Conservation (phyloP, 2,329 filamentous ascomycete species). For the Fusarium goolgardi region DNA sequence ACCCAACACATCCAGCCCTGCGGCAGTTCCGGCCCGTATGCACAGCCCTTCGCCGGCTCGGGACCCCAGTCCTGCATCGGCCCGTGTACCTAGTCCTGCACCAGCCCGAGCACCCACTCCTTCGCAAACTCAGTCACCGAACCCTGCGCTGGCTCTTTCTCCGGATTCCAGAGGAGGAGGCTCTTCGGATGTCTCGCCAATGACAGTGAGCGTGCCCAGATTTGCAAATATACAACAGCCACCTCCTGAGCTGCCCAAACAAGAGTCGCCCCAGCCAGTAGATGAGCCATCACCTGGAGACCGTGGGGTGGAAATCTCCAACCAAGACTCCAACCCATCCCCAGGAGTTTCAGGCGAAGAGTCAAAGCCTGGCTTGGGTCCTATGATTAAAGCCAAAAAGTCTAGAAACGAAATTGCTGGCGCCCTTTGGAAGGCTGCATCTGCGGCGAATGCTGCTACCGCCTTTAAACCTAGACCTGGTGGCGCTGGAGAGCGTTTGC, state of each 20-base stretch:
- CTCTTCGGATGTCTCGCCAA: slow-evolving; percentile 43
- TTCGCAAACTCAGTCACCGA: slow-evolving; percentile 11
- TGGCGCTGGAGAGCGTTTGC: slow-evolving; percentile 83
- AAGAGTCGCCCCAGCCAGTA: slow-evolving; percentile 13
- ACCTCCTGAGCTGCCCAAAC: slow-evolving; percentile 39
- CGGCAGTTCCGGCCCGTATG: slow-evolving; percentile 12
- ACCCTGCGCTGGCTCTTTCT: slow-evolving; percentile 11
- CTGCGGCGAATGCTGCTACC: slow-evolving; percentile 60
- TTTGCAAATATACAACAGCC: slow-evolving; percentile 27
- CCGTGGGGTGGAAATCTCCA: slow-evolving; percentile 38
- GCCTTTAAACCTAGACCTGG: slow-evolving; percentile 88
- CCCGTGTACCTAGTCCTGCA: slow-evolving; percentile 12
- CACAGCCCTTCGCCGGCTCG: slow-evolving; percentile 6
- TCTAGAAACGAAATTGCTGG: slow-evolving; percentile 79
- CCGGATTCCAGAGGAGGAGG: slow-evolving; percentile 30
- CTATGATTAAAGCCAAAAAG: slow-evolving; percentile 88
- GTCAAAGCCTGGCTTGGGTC: slow-evolving; percentile 66
- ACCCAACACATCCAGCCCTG: slow-evolving; percentile 1
- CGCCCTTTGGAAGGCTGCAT: slow-evolving; percentile 79
- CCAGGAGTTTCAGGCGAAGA: slow-evolving; percentile 25
- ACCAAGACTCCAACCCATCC: slow-evolving; percentile 14
- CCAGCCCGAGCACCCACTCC: slow-evolving; percentile 13
- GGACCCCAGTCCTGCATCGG: slow-evolving; percentile 12
- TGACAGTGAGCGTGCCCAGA: slow-evolving; percentile 42
- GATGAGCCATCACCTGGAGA: slow-evolving; percentile 26